Evolutionary conservation across 257 asterid genomes (phyloP), one percentile per base, ranked within the genome.

Genomic region (Scutellaria barbata): DNA sequence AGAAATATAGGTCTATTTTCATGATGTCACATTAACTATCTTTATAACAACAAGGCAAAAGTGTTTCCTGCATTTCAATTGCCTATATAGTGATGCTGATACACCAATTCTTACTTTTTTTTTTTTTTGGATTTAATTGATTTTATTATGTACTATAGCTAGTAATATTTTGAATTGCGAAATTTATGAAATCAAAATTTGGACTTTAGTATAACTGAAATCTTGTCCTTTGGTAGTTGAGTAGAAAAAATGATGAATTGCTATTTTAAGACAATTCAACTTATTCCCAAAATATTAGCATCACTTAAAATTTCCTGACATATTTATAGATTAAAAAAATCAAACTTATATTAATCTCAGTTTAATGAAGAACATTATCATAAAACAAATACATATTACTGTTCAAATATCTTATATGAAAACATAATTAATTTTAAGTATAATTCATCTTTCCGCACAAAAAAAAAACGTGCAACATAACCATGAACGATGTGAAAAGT

Each of bases 161-260:
- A 13, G 2, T 30, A 22, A 1, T 22, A 22, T 30, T 30, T 5
- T 30, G 35, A 4, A 30, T 30, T 30, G 35, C 2, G 35, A 30
- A 30, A 2, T 37, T 8, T 63, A 5, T 13, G 9, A 50, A 52
- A 67, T 3, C 35, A 35, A 67, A 52, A 10, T 8, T 4, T 39
- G 37, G 33, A 33, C 53, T 45, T 35, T 1, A 16, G 1, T 52
- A 16, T 39, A 17, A 60, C n/a, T 39, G 12, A 12, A 22, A 64
- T 7, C 3, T 56, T n/a, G 54, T 40, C 35, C 7, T 54, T 35
- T 5, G 68, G 73, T 65, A 53, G 73, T 64, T 73, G 67, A 37
- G 57, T 53, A 11, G 10, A 47, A 71, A 25, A 2, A 17, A 63
- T 30, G 54, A 56, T 22, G 45, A 5, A 22, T 43, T 42, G 55